Evolutionary conservation across 257 asterid species (phyloP).

Genomic region (Petunia axillaris): DNA sequence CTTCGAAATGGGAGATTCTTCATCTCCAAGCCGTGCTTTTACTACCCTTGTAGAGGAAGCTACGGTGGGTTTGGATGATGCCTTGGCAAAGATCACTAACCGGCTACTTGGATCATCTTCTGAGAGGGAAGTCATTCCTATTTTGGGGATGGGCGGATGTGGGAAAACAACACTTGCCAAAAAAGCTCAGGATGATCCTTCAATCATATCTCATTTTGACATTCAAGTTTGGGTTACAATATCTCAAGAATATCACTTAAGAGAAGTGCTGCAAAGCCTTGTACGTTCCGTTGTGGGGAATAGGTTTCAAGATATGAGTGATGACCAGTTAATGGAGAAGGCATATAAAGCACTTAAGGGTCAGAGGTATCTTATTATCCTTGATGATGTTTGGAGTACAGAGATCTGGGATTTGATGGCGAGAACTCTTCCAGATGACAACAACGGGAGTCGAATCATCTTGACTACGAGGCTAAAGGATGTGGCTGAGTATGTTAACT

Average conservation of each 20-base stretch:
- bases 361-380: background rate
- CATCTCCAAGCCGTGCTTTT: background rate
- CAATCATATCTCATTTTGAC: background rate
- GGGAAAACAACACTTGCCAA: background rate
- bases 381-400: conserved; percentile 23
- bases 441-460: conserved; percentile 22
- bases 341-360: background rate
- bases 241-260: background rate
- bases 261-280: background rate
- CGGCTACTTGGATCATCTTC: background rate
- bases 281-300: background rate
- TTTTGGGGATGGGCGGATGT: background rate
- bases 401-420: background rate
- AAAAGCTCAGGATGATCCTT: background rate
- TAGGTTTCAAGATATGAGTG: background rate
- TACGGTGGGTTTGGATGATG: background rate
- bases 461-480: conserved; percentile 20
- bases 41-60: background rate
- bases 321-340: background rate
- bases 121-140: background rate
- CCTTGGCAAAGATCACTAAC: background rate
- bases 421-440: background rate
- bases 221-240: background rate
- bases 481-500: conserved; percentile 19
- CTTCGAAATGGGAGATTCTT: background rate